phyloP scores from a whole-genome alignment of 352 stramenopile species.

The Plasmopara halstedii region DNA sequence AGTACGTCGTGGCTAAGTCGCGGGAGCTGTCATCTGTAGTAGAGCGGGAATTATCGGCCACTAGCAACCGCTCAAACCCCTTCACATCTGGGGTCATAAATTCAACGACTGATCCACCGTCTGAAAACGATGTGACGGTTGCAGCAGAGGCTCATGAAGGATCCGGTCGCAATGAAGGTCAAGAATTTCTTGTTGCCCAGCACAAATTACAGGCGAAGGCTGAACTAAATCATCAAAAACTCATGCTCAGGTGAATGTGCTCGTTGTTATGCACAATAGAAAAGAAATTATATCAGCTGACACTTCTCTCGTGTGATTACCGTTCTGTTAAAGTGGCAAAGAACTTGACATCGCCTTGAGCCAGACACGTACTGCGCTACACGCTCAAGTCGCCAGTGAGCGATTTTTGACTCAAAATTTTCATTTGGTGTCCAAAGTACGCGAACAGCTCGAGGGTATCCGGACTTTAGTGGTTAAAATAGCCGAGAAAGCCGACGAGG shows the following conservation, averaged over 20 bases:
- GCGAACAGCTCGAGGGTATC: constrained; percentile 43
- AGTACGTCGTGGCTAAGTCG: constrained; percentile 74
- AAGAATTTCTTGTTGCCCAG: constrained; percentile 36
- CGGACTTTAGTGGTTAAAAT: constrained; percentile 45
- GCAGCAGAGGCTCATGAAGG: constrained; percentile 1
- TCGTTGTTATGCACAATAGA: background rate
- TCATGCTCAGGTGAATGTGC: constrained; percentile 33
- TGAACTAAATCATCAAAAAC: constrained; percentile 30
- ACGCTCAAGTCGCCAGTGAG: constrained; percentile 57
- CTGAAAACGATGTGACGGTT: constrained; percentile 2
- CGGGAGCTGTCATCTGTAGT: constrained; percentile 56
- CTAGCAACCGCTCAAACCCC: constrained; percentile 9
- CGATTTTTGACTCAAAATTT: constrained; percentile 63
- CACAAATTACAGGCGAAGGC: constrained; percentile 25
- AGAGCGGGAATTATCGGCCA: constrained; percentile 30
- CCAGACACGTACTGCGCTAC: constrained; percentile 34
- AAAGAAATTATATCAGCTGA: background rate
- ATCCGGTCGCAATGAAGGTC: constrained; percentile 22
- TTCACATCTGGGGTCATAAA: background rate
- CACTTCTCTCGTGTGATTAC: constrained; percentile 1
- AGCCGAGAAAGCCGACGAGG: constrained; percentile 50
- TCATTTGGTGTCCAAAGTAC: constrained; percentile 42
- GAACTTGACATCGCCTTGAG: constrained; percentile 34
- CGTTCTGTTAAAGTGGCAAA: constrained; percentile 32
- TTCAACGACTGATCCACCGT: constrained; percentile 4